These are phyloP conservation scores for Boletus coccyginus DNA, from an alignment of 768 basidiomycete species.

Conservation along the genomic window DNA sequence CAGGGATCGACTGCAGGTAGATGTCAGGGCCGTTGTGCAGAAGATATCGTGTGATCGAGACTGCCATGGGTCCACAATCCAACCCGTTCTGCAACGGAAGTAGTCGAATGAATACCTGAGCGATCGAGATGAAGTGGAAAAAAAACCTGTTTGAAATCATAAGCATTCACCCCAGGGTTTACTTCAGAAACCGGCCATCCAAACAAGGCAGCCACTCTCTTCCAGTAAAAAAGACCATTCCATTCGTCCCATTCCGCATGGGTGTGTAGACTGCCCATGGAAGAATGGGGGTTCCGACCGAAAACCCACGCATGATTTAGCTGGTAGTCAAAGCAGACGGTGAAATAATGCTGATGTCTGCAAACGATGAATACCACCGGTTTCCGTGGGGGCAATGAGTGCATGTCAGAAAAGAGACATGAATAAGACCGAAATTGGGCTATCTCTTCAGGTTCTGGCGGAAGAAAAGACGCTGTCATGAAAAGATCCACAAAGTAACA, in stretches of 20 bases:
- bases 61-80: constrained; percentile 2
- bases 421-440: not conserved
- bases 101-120: too few species aligned
- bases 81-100: not conserved
- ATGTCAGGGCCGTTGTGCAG: not conserved
- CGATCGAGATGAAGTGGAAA: not conserved
- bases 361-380: constrained; percentile 4
- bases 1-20: not conserved
- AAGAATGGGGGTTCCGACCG: not conserved
- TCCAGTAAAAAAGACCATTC: not conserved
- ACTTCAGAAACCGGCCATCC: not conserved
- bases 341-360: constrained; percentile 7
- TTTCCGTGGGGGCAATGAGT: not conserved
- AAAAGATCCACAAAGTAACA: constrained; percentile 6
- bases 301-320: constrained; percentile 3
- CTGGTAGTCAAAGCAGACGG: constrained; percentile 2
- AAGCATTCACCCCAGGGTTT: not conserved
- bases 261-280: not conserved
- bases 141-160: not conserved
- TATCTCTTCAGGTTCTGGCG: not conserved
- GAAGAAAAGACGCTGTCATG: not conserved
- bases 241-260: not conserved
- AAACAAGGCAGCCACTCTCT: not conserved
- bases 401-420: not conserved
- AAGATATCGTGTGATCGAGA: not conserved